phyloP scores from a whole-genome alignment of 495 filamentous ascomycete genomes.

The Xylaria sp. region DNA sequence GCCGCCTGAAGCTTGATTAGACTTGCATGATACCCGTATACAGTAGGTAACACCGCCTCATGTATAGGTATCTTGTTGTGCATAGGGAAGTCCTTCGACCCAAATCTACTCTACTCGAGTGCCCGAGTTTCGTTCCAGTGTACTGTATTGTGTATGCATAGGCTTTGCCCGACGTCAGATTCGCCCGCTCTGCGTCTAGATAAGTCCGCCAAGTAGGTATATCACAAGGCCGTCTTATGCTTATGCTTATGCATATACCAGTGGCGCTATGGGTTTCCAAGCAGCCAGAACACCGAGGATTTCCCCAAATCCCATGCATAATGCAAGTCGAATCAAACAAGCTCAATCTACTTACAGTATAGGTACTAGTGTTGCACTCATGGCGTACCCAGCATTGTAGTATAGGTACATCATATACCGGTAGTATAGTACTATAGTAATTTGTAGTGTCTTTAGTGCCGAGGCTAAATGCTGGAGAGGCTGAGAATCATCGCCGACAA shows the following conservation, averaged over 20 bases:
- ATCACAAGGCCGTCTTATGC: neutral
- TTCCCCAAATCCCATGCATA: neutral
- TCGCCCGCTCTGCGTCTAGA: neutral
- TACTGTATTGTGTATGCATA: neutral
- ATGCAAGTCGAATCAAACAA: neutral
- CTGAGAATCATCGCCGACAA: neutral
- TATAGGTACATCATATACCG: neutral
- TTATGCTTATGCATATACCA: neutral
- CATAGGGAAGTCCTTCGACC: neutral
- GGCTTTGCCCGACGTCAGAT: too few relatives aligned
- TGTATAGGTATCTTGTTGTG: neutral
- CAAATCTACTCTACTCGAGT: neutral
- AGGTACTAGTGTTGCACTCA: conserved; percentile 1
- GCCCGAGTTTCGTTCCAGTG: neutral
- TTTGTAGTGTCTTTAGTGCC: neutral
- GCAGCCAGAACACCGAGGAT: neutral
- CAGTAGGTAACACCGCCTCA: neutral
- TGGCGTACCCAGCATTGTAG: too few relatives aligned
- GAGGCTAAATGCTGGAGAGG: neutral
- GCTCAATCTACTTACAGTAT: too few relatives aligned
- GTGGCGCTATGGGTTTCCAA: neutral
- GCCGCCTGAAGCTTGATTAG: neutral
- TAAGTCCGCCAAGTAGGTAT: neutral
- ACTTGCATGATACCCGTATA: neutral
- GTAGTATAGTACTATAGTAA: neutral